Base-by-base conservation (phyloP, 108 stramenopile genomes). In the Cyclotella distinguenda region DNA sequence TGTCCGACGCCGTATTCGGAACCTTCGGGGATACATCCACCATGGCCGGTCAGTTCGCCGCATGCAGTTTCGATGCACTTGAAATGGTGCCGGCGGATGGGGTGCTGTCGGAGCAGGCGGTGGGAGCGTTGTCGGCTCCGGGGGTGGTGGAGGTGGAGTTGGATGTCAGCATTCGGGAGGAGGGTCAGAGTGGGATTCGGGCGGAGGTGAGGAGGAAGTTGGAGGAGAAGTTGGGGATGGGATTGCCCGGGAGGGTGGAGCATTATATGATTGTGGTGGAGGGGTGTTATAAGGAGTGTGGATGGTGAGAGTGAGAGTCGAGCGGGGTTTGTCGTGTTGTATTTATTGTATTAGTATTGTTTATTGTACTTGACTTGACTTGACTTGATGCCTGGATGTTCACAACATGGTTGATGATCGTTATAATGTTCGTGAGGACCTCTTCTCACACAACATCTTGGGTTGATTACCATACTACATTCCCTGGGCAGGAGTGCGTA, bases 71-170 rank as follows among this genome's bases (percentile, higher is more conserved):
- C 39, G 45, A 56, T 11, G 33, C 68, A 36, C 16, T 80, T 0
- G 35, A 68, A 2, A 32, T 74, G 25, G 27, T 52, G 32, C 57
- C 21, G 66, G 53, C 32, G n/a, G n/a, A n/a, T 33, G n/a, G 11
- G 13, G 25, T 10, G 21, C 26, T 22, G 47, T 6, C n/a, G 22
- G 52, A 28, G 3, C 11, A 30, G 15, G 26, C 23, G 1, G 35
- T 7, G 38, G 40, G 33, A 23, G 11, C n/a, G 15, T 56, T 46
- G 28, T 34, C 7, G 35, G 77, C 70, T 9, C 45, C 57, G 18
- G 79, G 79, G 7, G 79, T 80, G 2, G 31, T 80, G 33, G 61
- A 74, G 9, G 79, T 75, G 8, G 36, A 3, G n/a, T 70, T 80
- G 23, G 27, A 8, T 33, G 42, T 75, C 12, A 30, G 45, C 4